Percentiles rank a stretch among this genome's conserved stretches.
Conservation (phyloP, 768 basidiomycete genomes). For the Hygrophorus pudorinus region DNA sequence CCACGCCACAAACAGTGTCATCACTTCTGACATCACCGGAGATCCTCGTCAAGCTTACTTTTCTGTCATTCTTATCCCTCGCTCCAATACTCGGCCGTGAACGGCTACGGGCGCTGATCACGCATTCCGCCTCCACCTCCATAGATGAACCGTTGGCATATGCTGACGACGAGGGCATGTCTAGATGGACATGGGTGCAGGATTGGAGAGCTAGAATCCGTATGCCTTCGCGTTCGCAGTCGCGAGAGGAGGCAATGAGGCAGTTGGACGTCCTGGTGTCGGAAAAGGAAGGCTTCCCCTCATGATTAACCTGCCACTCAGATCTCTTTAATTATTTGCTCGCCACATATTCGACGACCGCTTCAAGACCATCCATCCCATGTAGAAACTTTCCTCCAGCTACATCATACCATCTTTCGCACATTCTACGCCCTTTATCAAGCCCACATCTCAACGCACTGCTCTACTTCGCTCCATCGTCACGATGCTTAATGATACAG, state of each 20-base stretch:
- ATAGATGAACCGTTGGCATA: slow-evolving; percentile 10
- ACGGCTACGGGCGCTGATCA: slow-evolving; percentile 48
- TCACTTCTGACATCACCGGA: slow-evolving; percentile 76
- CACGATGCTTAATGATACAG: too few relatives aligned
- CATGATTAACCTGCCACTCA: slow-evolving; percentile 14
- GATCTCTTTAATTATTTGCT: slow-evolving; percentile 4
- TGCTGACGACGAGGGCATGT: slow-evolving; percentile 17
- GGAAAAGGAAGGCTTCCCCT: slow-evolving; percentile 42
- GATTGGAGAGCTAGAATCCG: slow-evolving; percentile 58
- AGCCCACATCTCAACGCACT: background rate
- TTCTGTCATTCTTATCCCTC: slow-evolving; percentile 75
- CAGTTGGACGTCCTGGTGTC: slow-evolving; percentile 41
- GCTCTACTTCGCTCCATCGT: too few relatives aligned
- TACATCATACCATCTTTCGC: background rate
- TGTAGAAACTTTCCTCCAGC: too few relatives aligned
- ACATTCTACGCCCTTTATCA: background rate
- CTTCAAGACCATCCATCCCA: too few relatives aligned
- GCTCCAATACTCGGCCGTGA: slow-evolving; percentile 79
- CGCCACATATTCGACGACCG: background rate
- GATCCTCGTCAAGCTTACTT: slow-evolving; percentile 74
- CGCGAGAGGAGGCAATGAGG: slow-evolving; percentile 33
- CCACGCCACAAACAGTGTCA: slow-evolving; percentile 70
- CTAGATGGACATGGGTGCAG: slow-evolving; percentile 55
- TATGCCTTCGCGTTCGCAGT: slow-evolving; percentile 39
- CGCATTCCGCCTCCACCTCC: slow-evolving; percentile 14